Evolutionary conservation across 768 basidiomycete genomes (phyloP).

Genomic region (Tulasnella sp.): DNA sequence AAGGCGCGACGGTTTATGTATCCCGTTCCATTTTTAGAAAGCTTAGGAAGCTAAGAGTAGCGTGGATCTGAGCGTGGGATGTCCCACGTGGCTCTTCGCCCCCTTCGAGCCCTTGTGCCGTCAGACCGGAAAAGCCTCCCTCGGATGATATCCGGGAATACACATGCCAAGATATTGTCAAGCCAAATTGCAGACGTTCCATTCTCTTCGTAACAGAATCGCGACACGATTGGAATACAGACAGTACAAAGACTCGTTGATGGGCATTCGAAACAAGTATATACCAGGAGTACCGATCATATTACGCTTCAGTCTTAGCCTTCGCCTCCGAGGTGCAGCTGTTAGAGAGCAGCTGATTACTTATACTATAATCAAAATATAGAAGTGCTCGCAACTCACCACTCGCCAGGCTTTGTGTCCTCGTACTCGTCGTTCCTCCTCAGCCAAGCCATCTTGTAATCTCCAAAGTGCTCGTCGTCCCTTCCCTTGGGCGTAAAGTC

Average conservation of each 20-base stretch:
- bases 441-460: background rate
- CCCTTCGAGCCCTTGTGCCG: background rate
- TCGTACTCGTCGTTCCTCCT: background rate
- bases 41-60: background rate
- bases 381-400: background rate
- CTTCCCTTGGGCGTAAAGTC: background rate
- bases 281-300: too few species aligned
- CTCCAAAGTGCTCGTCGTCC: background rate
- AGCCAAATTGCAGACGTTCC: background rate
- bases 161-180: background rate
- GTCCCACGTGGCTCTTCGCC: background rate
- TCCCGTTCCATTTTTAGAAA: background rate
- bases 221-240: background rate
- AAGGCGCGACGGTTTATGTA: background rate
- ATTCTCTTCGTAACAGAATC: background rate
- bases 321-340: background rate
- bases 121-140: background rate
- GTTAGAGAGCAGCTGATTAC: background rate
- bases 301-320: background rate
- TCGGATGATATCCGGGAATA: background rate
- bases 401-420: background rate
- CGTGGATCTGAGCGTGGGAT: background rate
- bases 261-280: background rate
- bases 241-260: background rate
- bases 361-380: background rate